These are phyloP conservation scores for Tetracentron sinense DNA, from an alignment of 164 flowering plant genomes.

Conservation along the genomic window DNA sequence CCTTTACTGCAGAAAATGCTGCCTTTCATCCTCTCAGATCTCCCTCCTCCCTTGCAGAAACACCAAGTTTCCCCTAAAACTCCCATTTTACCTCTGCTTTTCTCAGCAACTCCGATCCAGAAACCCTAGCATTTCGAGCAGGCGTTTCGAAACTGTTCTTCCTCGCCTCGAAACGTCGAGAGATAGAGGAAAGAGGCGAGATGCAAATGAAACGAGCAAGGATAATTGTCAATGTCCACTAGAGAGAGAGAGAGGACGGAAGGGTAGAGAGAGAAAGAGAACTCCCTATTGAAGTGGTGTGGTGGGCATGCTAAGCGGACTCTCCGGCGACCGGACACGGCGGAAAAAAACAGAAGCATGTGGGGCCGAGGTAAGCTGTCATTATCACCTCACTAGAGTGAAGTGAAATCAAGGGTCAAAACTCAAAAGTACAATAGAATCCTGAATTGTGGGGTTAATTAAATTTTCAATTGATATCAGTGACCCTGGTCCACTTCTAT, in stretches of 20 bases:
- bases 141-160: background rate
- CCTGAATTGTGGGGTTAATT: no score
- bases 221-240: background rate
- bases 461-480: no score
- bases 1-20: constrained; percentile 61
- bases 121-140: constrained; percentile 12
- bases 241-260: background rate
- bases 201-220: constrained; percentile 25
- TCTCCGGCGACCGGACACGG: no score
- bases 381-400: no score
- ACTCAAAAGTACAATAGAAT: no score
- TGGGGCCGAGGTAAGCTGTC: no score
- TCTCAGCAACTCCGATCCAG: background rate
- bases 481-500: no score
- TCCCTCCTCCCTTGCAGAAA: constrained; percentile 92
- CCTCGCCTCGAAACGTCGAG: background rate
- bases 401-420: no score
- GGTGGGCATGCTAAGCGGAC: background rate
- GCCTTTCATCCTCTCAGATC: constrained; percentile 79
- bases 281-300: no score
- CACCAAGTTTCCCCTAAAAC: constrained; percentile 72
- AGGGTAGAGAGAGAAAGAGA: background rate
- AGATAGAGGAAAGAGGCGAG: constrained; percentile 14
- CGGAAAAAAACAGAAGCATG: no score
- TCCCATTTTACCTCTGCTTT: constrained; percentile 39